phyloP scores from a whole-genome alignment of 768 basidiomycete genomes.

The Royoungia palumana region DNA sequence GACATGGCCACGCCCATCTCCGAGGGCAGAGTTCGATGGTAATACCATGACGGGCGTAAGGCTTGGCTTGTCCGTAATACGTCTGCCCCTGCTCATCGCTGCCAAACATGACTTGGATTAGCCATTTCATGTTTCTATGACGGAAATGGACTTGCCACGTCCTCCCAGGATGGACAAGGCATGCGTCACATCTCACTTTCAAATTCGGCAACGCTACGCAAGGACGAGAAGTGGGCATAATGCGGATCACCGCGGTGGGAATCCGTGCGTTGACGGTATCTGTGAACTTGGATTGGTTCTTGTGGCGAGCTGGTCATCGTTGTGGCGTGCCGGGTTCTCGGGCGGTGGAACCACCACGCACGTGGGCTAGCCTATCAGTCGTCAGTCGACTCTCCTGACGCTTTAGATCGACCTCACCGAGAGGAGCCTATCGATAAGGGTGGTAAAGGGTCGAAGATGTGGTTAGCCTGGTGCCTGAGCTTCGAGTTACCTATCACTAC shows the following conservation, averaged over 20 bases:
- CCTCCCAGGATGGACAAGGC: conserved; percentile 45
- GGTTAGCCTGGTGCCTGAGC: no score
- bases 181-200: conserved; percentile 38
- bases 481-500: no score
- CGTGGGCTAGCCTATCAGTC: no score
- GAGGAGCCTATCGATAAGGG: no score
- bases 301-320: background rate
- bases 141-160: no score
- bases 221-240: background rate
- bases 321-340: background rate
- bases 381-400: no score
- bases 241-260: background rate
- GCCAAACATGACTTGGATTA: conserved; percentile 45
- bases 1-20: conserved; percentile 6
- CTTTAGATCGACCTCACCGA: no score
- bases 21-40: conserved; percentile 2
- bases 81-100: conserved; percentile 40
- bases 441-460: no score
- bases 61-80: conserved; percentile 10
- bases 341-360: no score
- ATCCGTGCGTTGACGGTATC: background rate
- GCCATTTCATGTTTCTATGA: conserved; percentile 34
- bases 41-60: background rate
- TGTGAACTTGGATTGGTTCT: background rate
- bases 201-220: conserved; percentile 27